Percentiles rank a stretch among this genome's conserved stretches.
These are phyloP conservation scores for Hypoxylon trugodes DNA, from an alignment of 495 filamentous ascomycete species.

Conservation along the genomic window DNA sequence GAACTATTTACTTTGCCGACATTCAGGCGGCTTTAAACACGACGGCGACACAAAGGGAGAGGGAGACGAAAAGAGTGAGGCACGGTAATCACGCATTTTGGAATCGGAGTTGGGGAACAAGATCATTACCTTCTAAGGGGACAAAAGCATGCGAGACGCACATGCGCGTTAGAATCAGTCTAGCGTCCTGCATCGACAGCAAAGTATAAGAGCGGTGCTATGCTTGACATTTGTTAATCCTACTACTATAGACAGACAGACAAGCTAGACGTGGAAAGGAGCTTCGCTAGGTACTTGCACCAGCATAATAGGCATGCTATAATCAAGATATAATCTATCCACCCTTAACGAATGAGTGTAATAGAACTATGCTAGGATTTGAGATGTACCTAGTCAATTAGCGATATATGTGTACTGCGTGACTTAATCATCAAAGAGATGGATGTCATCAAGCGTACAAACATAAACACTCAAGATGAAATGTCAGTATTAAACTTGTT, in stretches of 20 bases:
- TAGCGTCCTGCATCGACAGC: background rate
- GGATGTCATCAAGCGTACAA: too few species aligned
- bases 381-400: too few species aligned
- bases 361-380: too few species aligned
- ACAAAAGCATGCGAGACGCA: background rate
- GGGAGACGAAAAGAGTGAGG: background rate
- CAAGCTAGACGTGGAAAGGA: background rate
- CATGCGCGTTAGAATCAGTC: background rate
- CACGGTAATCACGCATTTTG: background rate
- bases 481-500: background rate
- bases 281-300: background rate
- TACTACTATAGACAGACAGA: slow-evolving; percentile 6
- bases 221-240: background rate
- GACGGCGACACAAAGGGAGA: too few species aligned
- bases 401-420: too few species aligned
- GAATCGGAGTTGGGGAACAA: slow-evolving; percentile 7
- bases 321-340: slow-evolving; percentile 11
- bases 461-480: too few species aligned
- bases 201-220: slow-evolving; percentile 8
- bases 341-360: too few species aligned
- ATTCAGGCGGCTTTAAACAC: too few species aligned
- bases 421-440: too few species aligned
- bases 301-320: slow-evolving; percentile 10
- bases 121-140: background rate
- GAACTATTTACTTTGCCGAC: too few species aligned